Conservation (phyloP, 2,329 filamentous ascomycete genomes). For the Ophiobolus disseminans region DNA sequence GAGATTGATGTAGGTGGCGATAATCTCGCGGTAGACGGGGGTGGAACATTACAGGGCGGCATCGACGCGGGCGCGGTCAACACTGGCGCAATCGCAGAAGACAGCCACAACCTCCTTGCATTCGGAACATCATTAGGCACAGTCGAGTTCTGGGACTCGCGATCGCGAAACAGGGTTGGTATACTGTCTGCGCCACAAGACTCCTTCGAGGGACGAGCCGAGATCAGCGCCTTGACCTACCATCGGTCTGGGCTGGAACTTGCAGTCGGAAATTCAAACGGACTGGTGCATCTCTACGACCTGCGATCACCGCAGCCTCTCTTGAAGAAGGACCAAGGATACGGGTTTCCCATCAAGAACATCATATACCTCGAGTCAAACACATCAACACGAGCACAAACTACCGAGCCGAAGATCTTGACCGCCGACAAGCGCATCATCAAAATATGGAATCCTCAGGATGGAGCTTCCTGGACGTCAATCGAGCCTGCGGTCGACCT, state of each 20-base stretch:
- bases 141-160: slow-evolving; percentile 94
- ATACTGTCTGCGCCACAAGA: slow-evolving; percentile 67
- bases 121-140: slow-evolving; percentile 96
- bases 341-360: slow-evolving; percentile 90
- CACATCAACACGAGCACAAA: slow-evolving; percentile 70
- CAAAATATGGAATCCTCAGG: slow-evolving; percentile 89
- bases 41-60: slow-evolving; percentile 82
- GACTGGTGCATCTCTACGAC: slow-evolving; percentile 90
- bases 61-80: slow-evolving; percentile 88
- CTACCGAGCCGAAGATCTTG: slow-evolving; percentile 74
- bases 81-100: slow-evolving; percentile 82
- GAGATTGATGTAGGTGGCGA: slow-evolving; percentile 90
- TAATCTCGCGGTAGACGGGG: slow-evolving; percentile 70
- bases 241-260: slow-evolving; percentile 82
- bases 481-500: slow-evolving; percentile 95
- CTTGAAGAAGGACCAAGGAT: slow-evolving; percentile 93
- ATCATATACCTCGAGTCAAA: slow-evolving; percentile 73
- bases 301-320: slow-evolving; percentile 85
- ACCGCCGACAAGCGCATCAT: slow-evolving; percentile 95
- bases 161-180: slow-evolving; percentile 81
- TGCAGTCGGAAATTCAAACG: slow-evolving; percentile 85
- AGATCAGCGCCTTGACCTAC: slow-evolving; percentile 89
- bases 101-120: slow-evolving; percentile 86
- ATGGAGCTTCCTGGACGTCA: slow-evolving; percentile 90
- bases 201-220: slow-evolving; percentile 54